Base-by-base conservation (phyloP, 768 basidiomycete species). In the Termitomyces sp. region DNA sequence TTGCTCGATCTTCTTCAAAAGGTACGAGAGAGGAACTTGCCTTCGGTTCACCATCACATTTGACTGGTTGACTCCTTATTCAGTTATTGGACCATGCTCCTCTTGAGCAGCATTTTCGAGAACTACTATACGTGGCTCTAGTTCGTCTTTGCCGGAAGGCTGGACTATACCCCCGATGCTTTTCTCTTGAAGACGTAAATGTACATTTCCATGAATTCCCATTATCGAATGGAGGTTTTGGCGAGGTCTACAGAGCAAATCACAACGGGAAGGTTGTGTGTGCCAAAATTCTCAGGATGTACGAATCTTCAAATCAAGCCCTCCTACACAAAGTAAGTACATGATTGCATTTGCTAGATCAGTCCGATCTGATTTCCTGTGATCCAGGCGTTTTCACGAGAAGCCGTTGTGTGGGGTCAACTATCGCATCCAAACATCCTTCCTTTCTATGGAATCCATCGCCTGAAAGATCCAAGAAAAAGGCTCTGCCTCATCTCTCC, bases 371-470 rank as follows among this genome's bases (percentile, higher is more conserved):
- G 41, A 34, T 57, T 9, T 68, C 68, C 50, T 67, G 68, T 7
- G 53, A 70, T 15, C 66, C 42, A 64, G 63, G 51, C 61, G 4
- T 64, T 62, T 28, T 58, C 54, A 6, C 58, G 64, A 18, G 64
- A 64, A 39, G 64, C 59, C 15, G 64, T 64, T 13, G 36, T 64
- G 9, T 64, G 61, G 64, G 61, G 59, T 33, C 64, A 64, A 36
- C 55, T 64, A 20, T 60, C 61, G 1, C 64, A 64, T 24, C 51
- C 46, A 10, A 64, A 64, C 55, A 65, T 77, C n/a, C 68, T 76
- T 10, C 76, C 75, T 3, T 76, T 77, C 51, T 69, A 70, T 24
- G 75, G 76, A 2, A 68, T 76, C 3, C 68, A 65, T 56, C 62
- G 62, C 37, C 53, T 71, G 4, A 59, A 59, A 8, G 70, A 73